A percentile compares a stretch with the other conserved stretches of the same genome.
Conservation (phyloP, 495 filamentous ascomycete genomes). For the Aspergillus sclerotioniger region DNA sequence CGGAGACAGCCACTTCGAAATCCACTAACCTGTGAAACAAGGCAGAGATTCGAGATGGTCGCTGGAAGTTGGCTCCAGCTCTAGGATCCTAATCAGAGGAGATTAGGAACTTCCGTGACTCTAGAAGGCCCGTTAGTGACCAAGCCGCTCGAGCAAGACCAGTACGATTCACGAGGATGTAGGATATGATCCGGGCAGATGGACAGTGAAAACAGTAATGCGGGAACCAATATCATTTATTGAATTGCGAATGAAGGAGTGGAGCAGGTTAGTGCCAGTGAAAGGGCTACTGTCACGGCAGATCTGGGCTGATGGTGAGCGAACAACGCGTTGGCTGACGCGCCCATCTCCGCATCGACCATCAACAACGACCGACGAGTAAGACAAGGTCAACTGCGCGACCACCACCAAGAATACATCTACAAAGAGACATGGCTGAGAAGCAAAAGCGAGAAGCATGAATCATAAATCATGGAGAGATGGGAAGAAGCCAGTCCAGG, state of each 20-base stretch:
- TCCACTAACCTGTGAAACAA: not conserved
- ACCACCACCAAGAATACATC: constrained; percentile 1
- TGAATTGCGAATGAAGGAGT: not conserved
- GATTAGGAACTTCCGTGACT: not conserved
- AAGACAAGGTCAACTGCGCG: not conserved
- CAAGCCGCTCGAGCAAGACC: no score
- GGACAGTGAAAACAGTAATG: not conserved
- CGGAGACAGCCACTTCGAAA: not conserved
- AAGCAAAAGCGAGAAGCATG: not conserved
- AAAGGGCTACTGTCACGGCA: not conserved
- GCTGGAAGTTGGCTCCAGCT: not conserved
- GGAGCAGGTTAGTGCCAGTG: not conserved
- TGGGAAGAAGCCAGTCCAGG: not conserved
- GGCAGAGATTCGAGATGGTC: not conserved
- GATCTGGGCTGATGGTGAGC: not conserved
- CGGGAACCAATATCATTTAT: not conserved
- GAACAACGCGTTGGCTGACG: constrained; percentile 32
- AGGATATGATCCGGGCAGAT: not conserved
- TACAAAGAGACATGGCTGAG: constrained; percentile 1
- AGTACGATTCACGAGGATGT: not conserved
- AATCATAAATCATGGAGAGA: not conserved
- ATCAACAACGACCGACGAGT: constrained; percentile 7
- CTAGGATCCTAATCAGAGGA: not conserved
- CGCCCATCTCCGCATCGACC: constrained; percentile 25
- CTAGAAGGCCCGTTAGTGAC: not conserved